Evolutionary conservation across 192 early-diverging fungal species (phyloP), one percentile per base, ranked within the genome.

Genomic region (Coemansia umbellata): DNA sequence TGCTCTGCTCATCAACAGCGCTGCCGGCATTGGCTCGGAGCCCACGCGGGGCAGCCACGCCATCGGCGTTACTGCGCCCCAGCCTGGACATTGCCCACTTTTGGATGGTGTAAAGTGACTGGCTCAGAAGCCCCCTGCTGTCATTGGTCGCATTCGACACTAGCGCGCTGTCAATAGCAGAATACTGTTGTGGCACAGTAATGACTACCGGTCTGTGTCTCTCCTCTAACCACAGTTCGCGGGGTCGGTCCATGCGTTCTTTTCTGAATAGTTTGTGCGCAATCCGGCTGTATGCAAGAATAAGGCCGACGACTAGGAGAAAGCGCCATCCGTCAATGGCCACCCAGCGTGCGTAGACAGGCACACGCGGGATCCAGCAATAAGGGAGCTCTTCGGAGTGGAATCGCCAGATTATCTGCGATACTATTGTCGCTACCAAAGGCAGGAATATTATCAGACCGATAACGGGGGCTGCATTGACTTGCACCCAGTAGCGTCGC

Each of bases 361-460:
- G 67, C 17, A 60, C 51, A n/a, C 66, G 73, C 0, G 66, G 66
- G 14, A 76, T 35, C 73, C 73, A 76, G 61, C 73, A 76, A 51
- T 69, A 76, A n/a, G 39, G 32, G 8, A 62, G 61, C 50, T 76
- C 73, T 23, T 54, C 48, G 8, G 67, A 76, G 13, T 58, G 48
- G 49, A 76, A 76, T 5, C 59, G 57, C 73, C 73, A 76, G 23
- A 76, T 48, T 10, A 76, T 66, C 39, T 69, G 66, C 3, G 57
- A 22, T 1, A 60, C 36, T 0, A 76, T 31, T 0, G 73, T 58
- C 13, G 31, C 30, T 8, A 69, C 58, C 18, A 76, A 47, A 2
- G 73, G 67, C 5, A 76, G 49, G 18, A 66, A 58, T 13, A 69
- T 22, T 24, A 76, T 31, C 0, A 62, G 33, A 3, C 73, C 73